Evolutionary conservation across 345 rosid genomes (phyloP).

Genomic region (Turritis glabra): DNA sequence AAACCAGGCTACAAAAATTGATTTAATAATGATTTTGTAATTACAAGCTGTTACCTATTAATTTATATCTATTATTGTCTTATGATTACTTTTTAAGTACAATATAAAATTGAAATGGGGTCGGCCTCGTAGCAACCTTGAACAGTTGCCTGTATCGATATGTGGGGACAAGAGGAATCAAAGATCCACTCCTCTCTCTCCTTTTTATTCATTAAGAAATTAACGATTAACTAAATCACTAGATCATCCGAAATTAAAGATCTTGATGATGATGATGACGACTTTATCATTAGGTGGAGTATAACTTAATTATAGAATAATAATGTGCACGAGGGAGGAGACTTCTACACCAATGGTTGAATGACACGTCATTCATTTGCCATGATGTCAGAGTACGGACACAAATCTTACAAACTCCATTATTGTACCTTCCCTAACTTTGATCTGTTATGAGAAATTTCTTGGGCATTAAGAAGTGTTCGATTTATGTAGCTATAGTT

Average conservation of each 20-base stretch:
- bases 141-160: slow-evolving; percentile 16
- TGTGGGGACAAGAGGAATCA: slow-evolving; percentile 38
- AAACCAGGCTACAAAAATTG: not conserved
- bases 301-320: not conserved
- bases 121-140: slow-evolving; percentile 27
- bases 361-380: slow-evolving; percentile 5
- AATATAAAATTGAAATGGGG: slow-evolving; percentile 31
- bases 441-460: not conserved
- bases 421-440: not conserved
- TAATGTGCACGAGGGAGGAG: slow-evolving; percentile 23
- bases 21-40: not conserved
- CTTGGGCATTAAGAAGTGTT: not conserved
- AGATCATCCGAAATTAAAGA: slow-evolving; percentile 25
- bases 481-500: not conserved
- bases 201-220: not conserved
- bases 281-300: not conserved
- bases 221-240: not conserved
- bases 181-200: slow-evolving; percentile 21
- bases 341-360: slow-evolving; percentile 11
- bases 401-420: not conserved
- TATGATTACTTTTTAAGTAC: slow-evolving; percentile 18
- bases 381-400: not conserved
- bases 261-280: slow-evolving; percentile 14
- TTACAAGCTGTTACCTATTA: too few species aligned
- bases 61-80: slow-evolving; percentile 3